These are phyloP conservation scores for Biscogniauxia marginata DNA, from an alignment of 2,329 filamentous ascomycete species.

Conservation along the genomic window DNA sequence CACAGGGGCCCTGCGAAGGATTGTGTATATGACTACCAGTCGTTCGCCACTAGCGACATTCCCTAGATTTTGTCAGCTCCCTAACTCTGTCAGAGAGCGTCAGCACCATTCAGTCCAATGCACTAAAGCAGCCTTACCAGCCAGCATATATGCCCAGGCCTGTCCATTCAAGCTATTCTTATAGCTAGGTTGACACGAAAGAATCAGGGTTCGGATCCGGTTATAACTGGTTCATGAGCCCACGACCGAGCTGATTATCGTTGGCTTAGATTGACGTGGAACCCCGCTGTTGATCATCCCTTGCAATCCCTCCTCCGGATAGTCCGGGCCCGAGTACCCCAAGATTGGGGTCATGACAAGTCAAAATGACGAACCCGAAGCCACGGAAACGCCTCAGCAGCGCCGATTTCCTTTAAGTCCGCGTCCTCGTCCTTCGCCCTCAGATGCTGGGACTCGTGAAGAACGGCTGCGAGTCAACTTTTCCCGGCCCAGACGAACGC, in stretches of 20 bases:
- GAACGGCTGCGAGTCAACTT: conserved; percentile 6
- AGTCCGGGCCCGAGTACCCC: conserved; percentile 7
- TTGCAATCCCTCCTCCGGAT: not conserved
- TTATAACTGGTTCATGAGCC: not conserved
- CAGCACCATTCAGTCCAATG: no score
- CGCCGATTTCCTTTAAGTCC: conserved; percentile 11
- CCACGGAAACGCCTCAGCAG: conserved; percentile 12
- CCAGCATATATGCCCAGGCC: no score
- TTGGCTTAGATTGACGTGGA: not conserved
- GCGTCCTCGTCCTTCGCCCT: conserved; percentile 4
- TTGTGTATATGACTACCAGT: no score
- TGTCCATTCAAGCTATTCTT: no score
- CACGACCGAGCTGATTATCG: not conserved
- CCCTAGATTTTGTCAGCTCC: no score
- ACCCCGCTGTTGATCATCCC: not conserved
- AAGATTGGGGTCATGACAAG: conserved; percentile 16
- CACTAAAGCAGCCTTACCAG: no score
- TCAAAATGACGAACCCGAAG: conserved; percentile 14
- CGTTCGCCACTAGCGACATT: no score
- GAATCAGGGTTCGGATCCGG: no score
- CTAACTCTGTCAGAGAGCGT: no score
- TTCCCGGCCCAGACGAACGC: conserved; percentile 15
- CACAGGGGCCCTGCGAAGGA: no score
- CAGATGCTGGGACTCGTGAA: conserved; percentile 1
- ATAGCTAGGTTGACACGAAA: no score